A percentile compares a stretch with the other conserved stretches of the same genome.
These are phyloP conservation scores for Diatrype stigma DNA, from an alignment of 2,329 filamentous ascomycete genomes.

Conservation along the genomic window DNA sequence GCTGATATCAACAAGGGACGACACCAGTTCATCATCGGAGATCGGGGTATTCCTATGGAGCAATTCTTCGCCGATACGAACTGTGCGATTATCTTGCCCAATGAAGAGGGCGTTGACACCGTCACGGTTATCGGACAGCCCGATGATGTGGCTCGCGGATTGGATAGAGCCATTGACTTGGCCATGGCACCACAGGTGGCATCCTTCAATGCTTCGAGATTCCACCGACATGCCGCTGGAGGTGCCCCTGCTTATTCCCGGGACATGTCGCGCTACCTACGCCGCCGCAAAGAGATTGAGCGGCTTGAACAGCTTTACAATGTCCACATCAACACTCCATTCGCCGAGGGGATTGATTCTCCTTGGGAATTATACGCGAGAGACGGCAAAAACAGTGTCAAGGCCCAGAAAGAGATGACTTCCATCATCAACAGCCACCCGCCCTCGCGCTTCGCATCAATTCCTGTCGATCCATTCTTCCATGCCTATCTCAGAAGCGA, in stretches of 20 bases:
- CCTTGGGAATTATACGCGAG: slow-evolving; percentile 87
- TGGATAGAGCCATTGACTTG: slow-evolving; percentile 82
- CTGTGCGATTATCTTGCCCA: slow-evolving; percentile 79
- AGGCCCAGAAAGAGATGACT: slow-evolving; percentile 70
- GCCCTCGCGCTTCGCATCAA: slow-evolving; percentile 62
- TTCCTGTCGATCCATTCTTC: slow-evolving; percentile 74
- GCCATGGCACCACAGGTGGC: slow-evolving; percentile 83
- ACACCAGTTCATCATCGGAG: slow-evolving; percentile 92
- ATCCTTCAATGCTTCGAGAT: slow-evolving; percentile 75
- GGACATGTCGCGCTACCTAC: slow-evolving; percentile 83
- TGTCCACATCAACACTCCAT: slow-evolving; percentile 82
- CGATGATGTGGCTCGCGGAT: slow-evolving; percentile 66
- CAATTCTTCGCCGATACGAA: slow-evolving; percentile 89
- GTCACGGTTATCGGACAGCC: slow-evolving; percentile 81
- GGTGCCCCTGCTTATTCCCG: slow-evolving; percentile 76
- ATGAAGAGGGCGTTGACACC: slow-evolving; percentile 72
- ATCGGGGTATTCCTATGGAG: slow-evolving; percentile 72
- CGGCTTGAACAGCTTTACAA: slow-evolving; percentile 76
- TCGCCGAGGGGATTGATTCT: slow-evolving; percentile 62
- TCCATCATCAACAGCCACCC: slow-evolving; percentile 70
- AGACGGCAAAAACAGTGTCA: slow-evolving; percentile 77
- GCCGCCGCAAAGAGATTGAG: slow-evolving; percentile 74
- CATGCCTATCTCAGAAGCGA: slow-evolving; percentile 66
- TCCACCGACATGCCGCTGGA: slow-evolving; percentile 68
- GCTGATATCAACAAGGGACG: slow-evolving; percentile 78